Conservation (phyloP, 805 yeast genomes). For the Diddensiella caesifluorescens region DNA sequence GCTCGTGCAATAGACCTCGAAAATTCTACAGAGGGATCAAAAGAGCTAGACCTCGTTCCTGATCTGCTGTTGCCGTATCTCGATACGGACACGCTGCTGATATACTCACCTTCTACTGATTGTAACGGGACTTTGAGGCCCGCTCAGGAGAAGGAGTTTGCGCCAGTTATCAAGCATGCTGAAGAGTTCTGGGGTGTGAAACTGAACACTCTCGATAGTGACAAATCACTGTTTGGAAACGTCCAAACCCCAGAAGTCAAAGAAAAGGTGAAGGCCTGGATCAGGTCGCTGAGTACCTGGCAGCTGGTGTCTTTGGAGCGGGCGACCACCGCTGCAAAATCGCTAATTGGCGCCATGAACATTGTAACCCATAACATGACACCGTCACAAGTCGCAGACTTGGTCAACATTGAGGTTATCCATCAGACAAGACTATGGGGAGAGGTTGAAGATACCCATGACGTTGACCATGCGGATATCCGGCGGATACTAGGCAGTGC, state of each 20-base stretch:
- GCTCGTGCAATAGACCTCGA: constrained; percentile 81
- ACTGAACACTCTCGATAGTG: constrained; percentile 69
- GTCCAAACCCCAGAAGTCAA: constrained; percentile 57
- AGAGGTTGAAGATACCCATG: constrained; percentile 97
- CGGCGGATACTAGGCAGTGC: constrained; percentile 78
- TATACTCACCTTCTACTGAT: constrained; percentile 74
- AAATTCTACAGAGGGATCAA: constrained; percentile 31
- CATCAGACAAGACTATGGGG: constrained; percentile 93
- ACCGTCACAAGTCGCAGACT: constrained; percentile 66
- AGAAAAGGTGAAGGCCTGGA: constrained; percentile 58
- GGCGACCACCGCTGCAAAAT: constrained; percentile 79
- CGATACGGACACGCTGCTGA: constrained; percentile 90
- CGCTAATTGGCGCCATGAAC: constrained; percentile 76
- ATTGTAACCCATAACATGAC: constrained; percentile 42
- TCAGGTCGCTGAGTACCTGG: constrained; percentile 60
- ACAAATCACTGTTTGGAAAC: constrained; percentile 77
- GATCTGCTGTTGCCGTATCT: constrained; percentile 67
- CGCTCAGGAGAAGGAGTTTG: constrained; percentile 72
- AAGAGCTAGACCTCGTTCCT: constrained; percentile 52
- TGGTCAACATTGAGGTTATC: constrained; percentile 75
- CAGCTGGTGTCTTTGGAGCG: constrained; percentile 85
- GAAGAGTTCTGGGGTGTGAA: constrained; percentile 51
- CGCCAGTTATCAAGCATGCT: constrained; percentile 66
- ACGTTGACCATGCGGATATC: constrained; percentile 89
- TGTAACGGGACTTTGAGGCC: constrained; percentile 76